Evolutionary conservation across 164 flowering plant species (phyloP), one percentile per base, ranked within the genome.

Genomic region (Annona squamosa): DNA sequence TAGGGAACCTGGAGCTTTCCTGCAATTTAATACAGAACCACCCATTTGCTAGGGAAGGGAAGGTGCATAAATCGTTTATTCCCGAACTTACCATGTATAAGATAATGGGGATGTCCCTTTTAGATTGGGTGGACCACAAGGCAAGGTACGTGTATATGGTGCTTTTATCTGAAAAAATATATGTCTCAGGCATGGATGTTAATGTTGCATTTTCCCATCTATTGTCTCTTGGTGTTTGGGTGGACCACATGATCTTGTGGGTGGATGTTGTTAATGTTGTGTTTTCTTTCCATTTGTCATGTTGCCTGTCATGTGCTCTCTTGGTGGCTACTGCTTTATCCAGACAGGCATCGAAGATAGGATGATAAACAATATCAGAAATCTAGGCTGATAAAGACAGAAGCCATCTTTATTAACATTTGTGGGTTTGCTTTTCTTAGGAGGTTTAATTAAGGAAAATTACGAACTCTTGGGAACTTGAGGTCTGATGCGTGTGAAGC

Each of bases 251-350:
- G 48, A 42, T 63, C 18, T 63, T n/a, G 18, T 63, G 19, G 37
- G 19, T 63, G 37, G 37, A 63, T 63, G 37, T n/a, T n/a, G 65
- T 43, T 41, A 43, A 66, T 66, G 68, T 66, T 42, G 9, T 66
- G 68, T 66, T 66, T 63, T 43, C 68, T 66, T 66, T 66, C 68
- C 13, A 66, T 66, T 66, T 66, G n/a, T 52, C 7, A 52, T 52
- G 59, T 52, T 10, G 7, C n/a, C 42, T 66, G 68, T 43, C 68
- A 66, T 66, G 46, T 66, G 68, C 68, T 37, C 68, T 37, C 43
- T 66, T 66, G 68, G 68, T 66, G 48, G 68, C 46, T 66, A 66
- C 46, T 66, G 68, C 2, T 37, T 46, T 66, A 5, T 3, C 3
- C 46, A 43, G n/a, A 44, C 48, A 37, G 13, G 44, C 45, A 42